These are phyloP conservation scores for Adansonia madagascariensis DNA, from an alignment of 441 rosid species.

Conservation along the genomic window DNA sequence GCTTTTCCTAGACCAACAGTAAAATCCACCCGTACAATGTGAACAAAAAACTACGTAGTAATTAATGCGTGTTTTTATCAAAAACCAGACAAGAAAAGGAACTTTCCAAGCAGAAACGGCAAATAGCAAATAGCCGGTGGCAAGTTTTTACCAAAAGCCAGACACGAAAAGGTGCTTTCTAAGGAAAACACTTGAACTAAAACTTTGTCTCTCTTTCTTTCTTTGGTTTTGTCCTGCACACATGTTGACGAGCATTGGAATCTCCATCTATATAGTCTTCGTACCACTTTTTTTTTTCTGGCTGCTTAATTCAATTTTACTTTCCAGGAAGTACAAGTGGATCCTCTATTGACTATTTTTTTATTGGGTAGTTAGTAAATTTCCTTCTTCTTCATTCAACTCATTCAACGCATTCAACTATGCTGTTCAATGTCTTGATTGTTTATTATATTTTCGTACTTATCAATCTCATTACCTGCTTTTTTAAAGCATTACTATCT, in stretches of 20 bases:
- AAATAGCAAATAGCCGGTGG: no score
- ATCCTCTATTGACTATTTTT: slow-evolving; percentile 1
- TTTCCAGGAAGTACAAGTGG: neutral
- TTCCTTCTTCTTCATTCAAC: slow-evolving; percentile 6
- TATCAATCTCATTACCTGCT: neutral
- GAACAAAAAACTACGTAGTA: neutral
- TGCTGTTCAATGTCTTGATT: slow-evolving; percentile 21
- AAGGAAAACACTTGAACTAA: neutral
- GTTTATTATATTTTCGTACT: neutral
- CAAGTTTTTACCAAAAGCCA: neutral
- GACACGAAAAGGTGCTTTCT: slow-evolving; percentile 12
- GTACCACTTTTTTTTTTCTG: neutral
- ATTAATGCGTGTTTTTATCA: neutral
- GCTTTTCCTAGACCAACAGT: neutral
- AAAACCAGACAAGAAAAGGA: no score
- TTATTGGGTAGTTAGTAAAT: slow-evolving; percentile 11
- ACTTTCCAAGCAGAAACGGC: no score
- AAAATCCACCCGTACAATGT: neutral
- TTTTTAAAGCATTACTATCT: slow-evolving; percentile 14
- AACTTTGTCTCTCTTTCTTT: neutral
- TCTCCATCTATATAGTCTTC: neutral
- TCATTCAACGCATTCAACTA: neutral
- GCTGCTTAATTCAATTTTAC: neutral
- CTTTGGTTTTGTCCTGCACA: neutral
- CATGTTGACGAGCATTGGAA: slow-evolving; percentile 1